Evolutionary conservation across 2,329 filamentous ascomycete genomes (phyloP).

Genomic region (Teratosphaeria pseudoeucalypti): DNA sequence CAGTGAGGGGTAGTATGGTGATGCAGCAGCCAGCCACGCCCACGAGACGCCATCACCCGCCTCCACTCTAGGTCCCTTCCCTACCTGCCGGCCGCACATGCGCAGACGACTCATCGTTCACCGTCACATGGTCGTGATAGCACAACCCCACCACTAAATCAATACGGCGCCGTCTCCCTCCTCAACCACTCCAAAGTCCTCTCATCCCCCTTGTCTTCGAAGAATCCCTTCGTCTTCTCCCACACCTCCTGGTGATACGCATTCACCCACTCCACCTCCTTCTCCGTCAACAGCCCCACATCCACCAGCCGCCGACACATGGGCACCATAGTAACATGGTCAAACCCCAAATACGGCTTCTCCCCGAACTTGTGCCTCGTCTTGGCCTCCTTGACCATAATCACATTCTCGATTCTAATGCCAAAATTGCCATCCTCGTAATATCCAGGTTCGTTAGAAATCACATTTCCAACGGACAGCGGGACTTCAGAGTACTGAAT

Average conservation of each 20-base stretch:
- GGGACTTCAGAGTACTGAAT: slow-evolving; percentile 87
- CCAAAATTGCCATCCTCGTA: slow-evolving; percentile 94
- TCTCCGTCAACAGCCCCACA: slow-evolving; percentile 54
- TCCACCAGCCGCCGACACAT: slow-evolving; percentile 87
- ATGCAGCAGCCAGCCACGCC: no score
- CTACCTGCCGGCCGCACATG: not conserved
- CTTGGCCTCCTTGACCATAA: slow-evolving; percentile 80
- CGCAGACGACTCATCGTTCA: not conserved
- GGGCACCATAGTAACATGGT: slow-evolving; percentile 94
- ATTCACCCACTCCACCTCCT: slow-evolving; percentile 80
- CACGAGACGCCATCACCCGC: no score
- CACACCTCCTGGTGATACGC: slow-evolving; percentile 71
- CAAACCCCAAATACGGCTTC: slow-evolving; percentile 88
- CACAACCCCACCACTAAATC: not conserved
- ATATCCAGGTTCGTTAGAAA: slow-evolving; percentile 90
- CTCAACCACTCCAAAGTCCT: slow-evolving; percentile 70
- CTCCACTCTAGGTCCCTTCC: no score
- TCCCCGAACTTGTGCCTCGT: slow-evolving; percentile 84
- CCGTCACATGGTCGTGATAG: no score
- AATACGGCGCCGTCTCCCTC: slow-evolving; percentile 61
- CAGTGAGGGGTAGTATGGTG: no score
- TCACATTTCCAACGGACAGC: slow-evolving; percentile 81
- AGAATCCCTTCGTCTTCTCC: slow-evolving; percentile 69
- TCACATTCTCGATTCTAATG: slow-evolving; percentile 91
- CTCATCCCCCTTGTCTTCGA: slow-evolving; percentile 58